phyloP scores from a whole-genome alignment of 2,329 filamentous ascomycete species.

The Paracorniculantispora psalliotae region DNA sequence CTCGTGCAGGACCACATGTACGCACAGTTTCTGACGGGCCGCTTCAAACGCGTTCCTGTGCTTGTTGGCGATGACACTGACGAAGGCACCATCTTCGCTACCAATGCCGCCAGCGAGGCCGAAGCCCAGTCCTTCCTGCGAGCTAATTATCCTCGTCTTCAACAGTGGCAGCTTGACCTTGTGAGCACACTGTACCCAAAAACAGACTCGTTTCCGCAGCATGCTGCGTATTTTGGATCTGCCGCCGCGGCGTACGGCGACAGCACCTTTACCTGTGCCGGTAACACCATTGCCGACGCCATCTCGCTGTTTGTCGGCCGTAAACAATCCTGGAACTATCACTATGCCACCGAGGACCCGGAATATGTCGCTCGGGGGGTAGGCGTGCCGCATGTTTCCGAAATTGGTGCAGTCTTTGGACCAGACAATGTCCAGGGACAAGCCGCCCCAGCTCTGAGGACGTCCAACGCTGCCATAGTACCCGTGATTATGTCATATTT shows the following conservation, averaged over 20 bases:
- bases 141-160: conserved; percentile 44
- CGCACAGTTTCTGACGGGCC: conserved; percentile 32
- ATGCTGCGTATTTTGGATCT: conserved; percentile 40
- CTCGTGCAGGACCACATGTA: conserved; percentile 40
- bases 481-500: conserved; percentile 46
- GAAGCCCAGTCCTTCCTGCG: conserved; percentile 37
- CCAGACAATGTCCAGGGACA: conserved; percentile 24
- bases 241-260: conserved; percentile 40
- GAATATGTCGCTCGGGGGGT: conserved; percentile 31
- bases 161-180: conserved; percentile 26
- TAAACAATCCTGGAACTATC: conserved; percentile 40
- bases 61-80: conserved; percentile 26
- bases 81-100: conserved; percentile 43
- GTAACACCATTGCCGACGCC: conserved; percentile 28
- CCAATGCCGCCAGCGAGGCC: conserved; percentile 29
- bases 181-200: conserved; percentile 38
- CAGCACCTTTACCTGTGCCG: conserved; percentile 40
- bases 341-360: conserved; percentile 43
- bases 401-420: conserved; percentile 45
- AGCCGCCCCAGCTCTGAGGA: conserved; percentile 34
- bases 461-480: conserved; percentile 41
- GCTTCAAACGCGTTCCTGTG: conserved; percentile 40
- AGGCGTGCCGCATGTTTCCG: conserved; percentile 45
- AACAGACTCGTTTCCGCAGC: conserved; percentile 29
- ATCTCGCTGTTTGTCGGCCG: conserved; percentile 12